These are phyloP conservation scores for Choricystis sp. DNA, from an alignment of 139 green algal species.

Conservation along the genomic window DNA sequence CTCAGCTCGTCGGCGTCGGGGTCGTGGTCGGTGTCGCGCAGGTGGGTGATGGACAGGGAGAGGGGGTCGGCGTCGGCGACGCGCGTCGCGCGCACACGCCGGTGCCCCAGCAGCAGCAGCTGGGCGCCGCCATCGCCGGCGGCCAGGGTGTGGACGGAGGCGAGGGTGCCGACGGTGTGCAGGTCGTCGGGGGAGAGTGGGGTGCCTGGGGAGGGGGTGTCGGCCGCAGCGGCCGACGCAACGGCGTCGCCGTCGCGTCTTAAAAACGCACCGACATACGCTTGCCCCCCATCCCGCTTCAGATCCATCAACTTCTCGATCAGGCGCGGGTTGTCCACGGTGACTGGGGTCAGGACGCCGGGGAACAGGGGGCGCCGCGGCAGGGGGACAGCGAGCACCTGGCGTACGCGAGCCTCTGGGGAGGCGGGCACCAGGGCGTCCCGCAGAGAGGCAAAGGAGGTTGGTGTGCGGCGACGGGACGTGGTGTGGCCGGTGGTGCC, in stretches of 20 bases:
- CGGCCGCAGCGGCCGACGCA: neutral
- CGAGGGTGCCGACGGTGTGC: constrained; percentile 71
- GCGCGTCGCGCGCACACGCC: constrained; percentile 41
- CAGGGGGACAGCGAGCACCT: constrained; percentile 62
- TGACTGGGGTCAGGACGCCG: constrained; percentile 67
- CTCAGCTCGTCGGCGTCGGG: constrained; percentile 51
- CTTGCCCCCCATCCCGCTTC: constrained; percentile 32
- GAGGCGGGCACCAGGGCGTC: too few species aligned
- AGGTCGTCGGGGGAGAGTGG: constrained; percentile 17
- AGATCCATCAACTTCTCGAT: constrained; percentile 67
- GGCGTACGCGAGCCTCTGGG: neutral
- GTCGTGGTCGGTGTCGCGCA: constrained; percentile 52
- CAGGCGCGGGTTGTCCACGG: constrained; percentile 53
- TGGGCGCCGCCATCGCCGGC: constrained; percentile 22
- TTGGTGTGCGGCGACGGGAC: neutral
- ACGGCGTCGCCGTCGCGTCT: constrained; percentile 3
- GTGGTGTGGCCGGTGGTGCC: neutral
- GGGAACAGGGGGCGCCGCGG: constrained; percentile 63
- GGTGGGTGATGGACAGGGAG: constrained; percentile 59
- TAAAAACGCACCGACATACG: constrained; percentile 89
- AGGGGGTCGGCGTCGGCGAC: constrained; percentile 40
- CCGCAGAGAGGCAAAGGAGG: neutral
- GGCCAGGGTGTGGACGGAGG: constrained; percentile 27
- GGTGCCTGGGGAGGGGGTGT: neutral
- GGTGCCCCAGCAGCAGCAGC: constrained; percentile 80